Evolutionary conservation across 148 eudicot species (phyloP), one percentile per base, ranked within the genome.

Genomic region (Selenicereus undatus): DNA sequence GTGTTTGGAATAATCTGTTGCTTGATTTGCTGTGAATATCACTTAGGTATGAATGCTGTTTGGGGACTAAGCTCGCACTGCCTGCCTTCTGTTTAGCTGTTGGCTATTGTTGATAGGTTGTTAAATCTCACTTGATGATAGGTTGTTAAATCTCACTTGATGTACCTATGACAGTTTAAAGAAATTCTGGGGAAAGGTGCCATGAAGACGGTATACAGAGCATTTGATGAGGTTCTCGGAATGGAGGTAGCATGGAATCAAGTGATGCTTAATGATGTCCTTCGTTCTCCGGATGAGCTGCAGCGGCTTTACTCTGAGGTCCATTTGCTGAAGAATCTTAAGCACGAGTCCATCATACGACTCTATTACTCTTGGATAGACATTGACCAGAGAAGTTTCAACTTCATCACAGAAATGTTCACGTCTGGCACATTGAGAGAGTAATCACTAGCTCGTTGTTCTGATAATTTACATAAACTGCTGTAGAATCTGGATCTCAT

Each of bases 181-280:
- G 97, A 92, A 68, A 64, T 89, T 65, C 90, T 94, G 66, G 98
- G 98, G 22, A 93, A 88, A 89, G 98, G 98, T 78, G 93, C 98
- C 64, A 87, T 81, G 89, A 94, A 93, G 82, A 94, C 83, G 14
- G 98, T 94, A 27, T 93, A 93, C 74, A 86, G 87, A 81, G 97
- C 98, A 76, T 90, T 92, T 80, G 98, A 94, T 75, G 89, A 84
- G 84, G 88, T 87, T 45, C 88, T 90, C 56, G 98, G 90, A 58
- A 86, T 91, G 91, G 98, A 95, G 86, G 96, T 93, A 71, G 97
- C 98, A 6, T 95, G 97, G 98, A 95, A 87, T 83, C 98, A 90
- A 76, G 93, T 95, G 73, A 85, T 89, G 83, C 89, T 95, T 0
- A 85, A 87, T 26, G 87, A 89, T 8, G 78, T 90, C 9, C 84